phyloP scores from a whole-genome alignment of 805 yeast genomes.

The Wickerhamomyces strasburgensis region DNA sequence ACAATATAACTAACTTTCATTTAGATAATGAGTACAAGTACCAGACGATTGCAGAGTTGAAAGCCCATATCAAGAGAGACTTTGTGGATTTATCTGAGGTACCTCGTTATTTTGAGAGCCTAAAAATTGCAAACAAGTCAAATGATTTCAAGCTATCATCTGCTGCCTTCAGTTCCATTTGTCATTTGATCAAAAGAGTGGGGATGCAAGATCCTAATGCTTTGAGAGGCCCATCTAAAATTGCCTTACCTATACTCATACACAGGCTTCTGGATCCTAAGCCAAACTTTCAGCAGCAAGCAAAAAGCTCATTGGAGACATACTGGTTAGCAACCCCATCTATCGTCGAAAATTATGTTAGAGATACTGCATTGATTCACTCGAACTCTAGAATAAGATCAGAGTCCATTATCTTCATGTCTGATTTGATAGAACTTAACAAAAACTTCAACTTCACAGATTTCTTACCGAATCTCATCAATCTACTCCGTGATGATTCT shows the following conservation, averaged over 20 bases:
- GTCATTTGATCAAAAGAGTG: conserved; percentile 53
- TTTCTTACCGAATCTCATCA: conserved; percentile 23
- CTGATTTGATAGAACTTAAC: conserved; percentile 35
- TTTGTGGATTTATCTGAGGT: conserved; percentile 46
- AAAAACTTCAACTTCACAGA: conserved; percentile 30
- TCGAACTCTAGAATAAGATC: conserved; percentile 33
- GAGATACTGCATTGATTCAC: conserved; percentile 39
- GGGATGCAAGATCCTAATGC: conserved; percentile 49
- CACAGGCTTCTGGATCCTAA: conserved; percentile 40
- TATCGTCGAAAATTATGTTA: conserved; percentile 41
- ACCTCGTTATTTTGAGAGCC: conserved; percentile 45
- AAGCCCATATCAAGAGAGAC: conserved; percentile 51
- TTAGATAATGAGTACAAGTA: conserved; percentile 19
- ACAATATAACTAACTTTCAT: conserved; percentile 1
- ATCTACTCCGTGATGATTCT: conserved; percentile 23
- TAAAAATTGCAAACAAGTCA: conserved; percentile 40
- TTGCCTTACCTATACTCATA: conserved; percentile 48
- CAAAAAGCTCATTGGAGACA: conserved; percentile 46
- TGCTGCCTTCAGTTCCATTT: conserved; percentile 44
- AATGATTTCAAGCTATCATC: conserved; percentile 34
- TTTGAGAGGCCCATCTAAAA: conserved; percentile 36
- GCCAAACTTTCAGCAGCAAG: conserved; percentile 33
- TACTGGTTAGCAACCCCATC: conserved; percentile 50
- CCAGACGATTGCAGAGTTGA: conserved; percentile 30
- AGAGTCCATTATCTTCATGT: conserved; percentile 42